phyloP scores from a whole-genome alignment of 805 yeast genomes.

The Naumovozyma baii region DNA sequence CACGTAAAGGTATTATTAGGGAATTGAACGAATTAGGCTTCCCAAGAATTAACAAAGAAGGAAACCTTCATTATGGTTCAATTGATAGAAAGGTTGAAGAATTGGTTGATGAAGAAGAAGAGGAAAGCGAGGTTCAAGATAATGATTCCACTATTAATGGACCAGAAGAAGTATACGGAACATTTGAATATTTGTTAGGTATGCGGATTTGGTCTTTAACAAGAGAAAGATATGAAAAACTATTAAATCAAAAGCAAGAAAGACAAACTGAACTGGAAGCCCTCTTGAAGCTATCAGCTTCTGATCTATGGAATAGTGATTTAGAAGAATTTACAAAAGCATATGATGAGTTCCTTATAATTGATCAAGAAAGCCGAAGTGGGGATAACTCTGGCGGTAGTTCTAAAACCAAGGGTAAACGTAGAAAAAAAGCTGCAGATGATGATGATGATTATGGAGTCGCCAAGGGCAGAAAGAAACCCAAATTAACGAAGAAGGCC shows the following conservation, averaged over 20 bases:
- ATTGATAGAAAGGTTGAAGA: conserved; percentile 20
- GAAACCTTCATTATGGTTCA: conserved; percentile 47
- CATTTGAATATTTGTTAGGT: conserved; percentile 80
- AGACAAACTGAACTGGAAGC: conserved; percentile 62
- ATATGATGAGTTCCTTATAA: conserved; percentile 59
- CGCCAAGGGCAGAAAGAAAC: conserved; percentile 13
- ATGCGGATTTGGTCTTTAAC: conserved; percentile 94
- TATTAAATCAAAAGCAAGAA: conserved; percentile 61
- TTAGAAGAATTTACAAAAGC: conserved; percentile 59
- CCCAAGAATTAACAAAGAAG: conserved; percentile 65
- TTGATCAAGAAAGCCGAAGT: conserved; percentile 52
- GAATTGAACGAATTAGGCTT: conserved; percentile 58
- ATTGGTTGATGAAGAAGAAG: conserved; percentile 32
- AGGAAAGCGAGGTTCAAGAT: conserved; percentile 31
- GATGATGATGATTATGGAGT: conserved; percentile 29
- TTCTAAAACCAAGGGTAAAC: conserved; percentile 32
- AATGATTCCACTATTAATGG: conserved; percentile 32
- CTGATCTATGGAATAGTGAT: conserved; percentile 82
- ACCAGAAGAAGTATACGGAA: conserved; percentile 44
- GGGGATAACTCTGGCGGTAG: conserved; percentile 40
- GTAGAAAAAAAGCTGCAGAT: conserved; percentile 20
- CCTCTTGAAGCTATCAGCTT: conserved; percentile 60
- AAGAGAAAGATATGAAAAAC: conserved; percentile 72
- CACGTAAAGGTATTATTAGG: conserved; percentile 51
- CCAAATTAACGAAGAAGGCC: conserved; percentile 15